Conservation (phyloP, 192 early-diverging fungal species). For the Linnemannia zychae region DNA sequence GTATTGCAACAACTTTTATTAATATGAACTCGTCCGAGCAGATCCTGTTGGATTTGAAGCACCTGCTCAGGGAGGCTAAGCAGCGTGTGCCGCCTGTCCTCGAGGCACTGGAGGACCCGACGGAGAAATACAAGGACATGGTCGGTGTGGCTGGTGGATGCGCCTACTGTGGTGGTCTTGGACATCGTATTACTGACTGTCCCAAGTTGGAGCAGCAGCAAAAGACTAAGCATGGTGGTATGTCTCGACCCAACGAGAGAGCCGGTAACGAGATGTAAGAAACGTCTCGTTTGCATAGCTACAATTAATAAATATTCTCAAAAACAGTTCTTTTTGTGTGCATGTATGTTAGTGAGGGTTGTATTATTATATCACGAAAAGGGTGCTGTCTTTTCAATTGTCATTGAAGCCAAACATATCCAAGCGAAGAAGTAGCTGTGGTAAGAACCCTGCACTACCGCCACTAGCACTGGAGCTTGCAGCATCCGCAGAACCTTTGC, state of each 20-base stretch:
- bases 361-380: too few relatives aligned
- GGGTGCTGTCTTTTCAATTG: not conserved
- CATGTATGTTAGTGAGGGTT: too few relatives aligned
- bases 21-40: slow-evolving; percentile 93
- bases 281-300: not conserved
- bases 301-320: too few relatives aligned
- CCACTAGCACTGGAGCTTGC: not conserved
- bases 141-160: slow-evolving; percentile 83
- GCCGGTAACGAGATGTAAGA: slow-evolving; percentile 56
- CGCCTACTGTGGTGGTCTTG: slow-evolving; percentile 94
- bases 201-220: slow-evolving; percentile 84
- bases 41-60: slow-evolving; percentile 95
- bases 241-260: slow-evolving; percentile 50
- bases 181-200: slow-evolving; percentile 92
- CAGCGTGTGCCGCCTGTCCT: slow-evolving; percentile 93
- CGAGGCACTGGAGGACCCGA: slow-evolving; percentile 88
- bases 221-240: slow-evolving; percentile 57
- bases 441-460: slow-evolving; percentile 46
- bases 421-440: slow-evolving; percentile 53
- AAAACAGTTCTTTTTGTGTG: too few relatives aligned
- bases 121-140: slow-evolving; percentile 85
- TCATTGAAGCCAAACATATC: slow-evolving; percentile 51
- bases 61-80: slow-evolving; percentile 91
- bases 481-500: not conserved
- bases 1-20: slow-evolving; percentile 97